Percentiles rank a stretch among this genome's conserved stretches.
These are phyloP conservation scores for Leccinum uliginosum DNA, from an alignment of 768 basidiomycete species.

Conservation along the genomic window DNA sequence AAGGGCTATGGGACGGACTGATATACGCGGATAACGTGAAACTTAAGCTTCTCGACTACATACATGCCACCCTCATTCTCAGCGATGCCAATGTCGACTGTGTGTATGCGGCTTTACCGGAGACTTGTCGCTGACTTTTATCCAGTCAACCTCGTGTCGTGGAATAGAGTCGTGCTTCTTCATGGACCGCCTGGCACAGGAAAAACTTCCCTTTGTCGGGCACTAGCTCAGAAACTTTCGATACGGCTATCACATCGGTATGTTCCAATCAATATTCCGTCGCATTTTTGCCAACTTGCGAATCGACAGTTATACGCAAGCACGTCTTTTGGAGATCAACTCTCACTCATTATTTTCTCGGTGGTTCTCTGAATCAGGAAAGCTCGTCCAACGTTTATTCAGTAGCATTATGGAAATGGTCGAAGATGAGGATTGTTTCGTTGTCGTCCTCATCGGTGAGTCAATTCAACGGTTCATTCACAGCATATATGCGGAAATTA, in stretches of 20 bases:
- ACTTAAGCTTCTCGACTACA: conserved; percentile 84
- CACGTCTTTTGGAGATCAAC: conserved; percentile 93
- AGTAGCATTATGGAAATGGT: conserved; percentile 84
- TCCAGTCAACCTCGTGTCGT: conserved; percentile 83
- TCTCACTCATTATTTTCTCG: conserved; percentile 97
- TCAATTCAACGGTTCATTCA: background rate
- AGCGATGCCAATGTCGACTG: conserved; percentile 86
- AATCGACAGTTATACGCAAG: conserved; percentile 66
- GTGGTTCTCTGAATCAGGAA: conserved; percentile 99
- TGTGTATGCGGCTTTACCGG: conserved; percentile 34
- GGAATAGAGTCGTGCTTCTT: conserved; percentile 92
- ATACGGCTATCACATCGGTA: conserved; percentile 85
- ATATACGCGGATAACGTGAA: conserved; percentile 86
- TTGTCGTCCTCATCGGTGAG: conserved; percentile 89
- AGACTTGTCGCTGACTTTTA: conserved; percentile 5
- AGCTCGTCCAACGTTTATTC: conserved; percentile 93
- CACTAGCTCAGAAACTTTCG: conserved; percentile 91
- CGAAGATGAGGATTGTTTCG: conserved; percentile 87
- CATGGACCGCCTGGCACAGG: conserved; percentile 98
- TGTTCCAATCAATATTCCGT: conserved; percentile 14
- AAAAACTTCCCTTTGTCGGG: conserved; percentile 92
- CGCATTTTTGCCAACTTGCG: background rate
- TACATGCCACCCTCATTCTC: conserved; percentile 90
- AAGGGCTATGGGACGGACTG: conserved; percentile 90
- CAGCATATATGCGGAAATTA: conserved; percentile 3